Evolutionary conservation across 371 early-diverging fungal species (phyloP).

Genomic region (Catenaria anguillulae): DNA sequence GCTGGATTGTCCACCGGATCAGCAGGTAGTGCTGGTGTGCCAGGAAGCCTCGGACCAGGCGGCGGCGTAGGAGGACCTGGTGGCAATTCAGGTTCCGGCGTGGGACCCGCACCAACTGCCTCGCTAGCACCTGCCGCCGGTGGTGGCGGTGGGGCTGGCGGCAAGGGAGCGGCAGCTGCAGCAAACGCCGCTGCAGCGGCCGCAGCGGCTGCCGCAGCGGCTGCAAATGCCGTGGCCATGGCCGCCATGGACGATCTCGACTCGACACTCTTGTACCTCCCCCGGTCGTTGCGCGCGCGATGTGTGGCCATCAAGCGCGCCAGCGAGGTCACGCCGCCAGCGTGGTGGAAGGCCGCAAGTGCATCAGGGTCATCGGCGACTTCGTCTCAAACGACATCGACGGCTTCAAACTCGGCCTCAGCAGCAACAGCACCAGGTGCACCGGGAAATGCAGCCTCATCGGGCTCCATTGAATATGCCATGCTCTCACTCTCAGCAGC

Average conservation of each 20-base stretch:
- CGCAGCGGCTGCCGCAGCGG: not conserved
- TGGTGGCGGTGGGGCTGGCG: conserved; percentile 10
- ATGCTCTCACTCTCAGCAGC: too few relatives aligned
- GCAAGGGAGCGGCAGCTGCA: not conserved
- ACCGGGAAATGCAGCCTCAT: too few relatives aligned
- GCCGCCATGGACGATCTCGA: conserved; percentile 3
- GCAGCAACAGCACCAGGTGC: too few relatives aligned
- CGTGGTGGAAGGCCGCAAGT: not conserved
- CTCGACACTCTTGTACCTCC: not conserved
- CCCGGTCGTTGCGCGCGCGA: conserved; percentile 4
- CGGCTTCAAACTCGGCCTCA: too few relatives aligned
- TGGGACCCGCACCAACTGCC: not conserved
- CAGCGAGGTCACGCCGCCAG: not conserved
- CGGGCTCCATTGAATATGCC: too few relatives aligned
- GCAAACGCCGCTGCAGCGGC: not conserved
- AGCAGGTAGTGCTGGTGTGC: too few relatives aligned
- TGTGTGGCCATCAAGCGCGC: too few relatives aligned
- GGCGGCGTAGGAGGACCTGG: conserved; percentile 17
- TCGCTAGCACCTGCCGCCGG: not conserved
- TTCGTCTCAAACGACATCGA: too few relatives aligned
- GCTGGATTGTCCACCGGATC: too few relatives aligned
- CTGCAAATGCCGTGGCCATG: not conserved
- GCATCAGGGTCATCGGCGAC: too few relatives aligned
- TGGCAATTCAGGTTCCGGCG: conserved; percentile 14
- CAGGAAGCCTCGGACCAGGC: too few relatives aligned